Percentiles rank a stretch among this genome's conserved stretches.
phyloP scores from a whole-genome alignment of 805 yeast genomes.

The Sungouiella blattae region DNA sequence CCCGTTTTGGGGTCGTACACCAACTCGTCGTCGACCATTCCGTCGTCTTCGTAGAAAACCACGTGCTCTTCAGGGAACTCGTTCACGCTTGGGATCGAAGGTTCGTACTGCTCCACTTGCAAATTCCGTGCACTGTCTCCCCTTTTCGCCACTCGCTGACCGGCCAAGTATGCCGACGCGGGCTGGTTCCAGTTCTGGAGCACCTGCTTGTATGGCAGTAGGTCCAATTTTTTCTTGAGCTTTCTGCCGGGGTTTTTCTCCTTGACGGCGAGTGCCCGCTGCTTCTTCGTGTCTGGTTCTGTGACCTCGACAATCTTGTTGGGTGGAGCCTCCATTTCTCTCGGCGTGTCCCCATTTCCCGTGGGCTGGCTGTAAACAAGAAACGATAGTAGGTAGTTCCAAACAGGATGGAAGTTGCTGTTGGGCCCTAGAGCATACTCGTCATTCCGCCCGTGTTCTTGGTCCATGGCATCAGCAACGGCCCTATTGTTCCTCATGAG shows the following conservation, averaged over 20 bases:
- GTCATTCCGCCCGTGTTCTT: too few relatives aligned
- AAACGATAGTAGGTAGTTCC: slow-evolving; percentile 39
- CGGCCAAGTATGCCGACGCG: slow-evolving; percentile 9
- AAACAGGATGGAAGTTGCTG: slow-evolving; percentile 32
- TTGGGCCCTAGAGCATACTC: slow-evolving; percentile 7
- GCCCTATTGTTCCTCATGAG: background rate
- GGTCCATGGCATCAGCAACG: background rate
- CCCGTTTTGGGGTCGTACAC: slow-evolving; percentile 31
- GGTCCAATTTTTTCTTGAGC: slow-evolving; percentile 10
- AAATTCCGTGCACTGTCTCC: background rate
- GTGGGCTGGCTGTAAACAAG: slow-evolving; percentile 20
- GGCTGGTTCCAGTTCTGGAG: slow-evolving; percentile 25
- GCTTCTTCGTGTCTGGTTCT: background rate
- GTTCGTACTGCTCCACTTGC: background rate
- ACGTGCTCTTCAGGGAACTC: slow-evolving; percentile 20
- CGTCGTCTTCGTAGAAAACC: slow-evolving; percentile 27
- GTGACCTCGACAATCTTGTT: background rate
- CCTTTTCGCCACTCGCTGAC: background rate
- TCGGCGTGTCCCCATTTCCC: background rate
- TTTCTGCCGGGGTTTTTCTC: slow-evolving; percentile 1
- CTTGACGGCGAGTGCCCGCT: background rate
- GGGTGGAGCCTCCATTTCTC: too few relatives aligned
- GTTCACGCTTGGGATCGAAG: slow-evolving; percentile 1
- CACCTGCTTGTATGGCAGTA: background rate
- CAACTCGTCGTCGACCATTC: slow-evolving; percentile 22